phyloP scores from a whole-genome alignment of 2,329 filamentous ascomycete genomes.

The Fusarium sp. region DNA sequence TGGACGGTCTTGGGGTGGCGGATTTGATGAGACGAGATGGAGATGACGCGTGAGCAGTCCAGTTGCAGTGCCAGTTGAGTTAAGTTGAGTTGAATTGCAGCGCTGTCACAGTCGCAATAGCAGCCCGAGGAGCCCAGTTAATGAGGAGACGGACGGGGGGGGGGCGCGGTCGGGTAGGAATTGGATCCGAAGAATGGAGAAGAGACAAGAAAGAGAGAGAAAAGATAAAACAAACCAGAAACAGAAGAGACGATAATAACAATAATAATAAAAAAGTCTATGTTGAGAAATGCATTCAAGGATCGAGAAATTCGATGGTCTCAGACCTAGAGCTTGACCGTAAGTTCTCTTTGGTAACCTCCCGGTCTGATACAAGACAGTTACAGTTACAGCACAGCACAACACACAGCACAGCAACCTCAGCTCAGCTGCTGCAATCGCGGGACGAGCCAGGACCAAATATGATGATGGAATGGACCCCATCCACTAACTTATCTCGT shows the following conservation, averaged over 20 bases:
- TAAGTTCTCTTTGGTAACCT: constrained; percentile 10
- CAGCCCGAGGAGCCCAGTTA: background rate
- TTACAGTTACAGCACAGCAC: background rate
- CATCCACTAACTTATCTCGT: constrained; percentile 3
- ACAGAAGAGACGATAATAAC: background rate
- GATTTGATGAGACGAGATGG: constrained; percentile 30
- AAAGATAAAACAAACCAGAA: constrained; percentile 9
- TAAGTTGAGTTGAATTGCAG: background rate
- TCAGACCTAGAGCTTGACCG: constrained; percentile 31
- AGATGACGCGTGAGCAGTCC: constrained; percentile 34
- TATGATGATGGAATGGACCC: background rate
- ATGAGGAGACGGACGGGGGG: constrained; percentile 19
- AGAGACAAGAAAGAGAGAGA: background rate
- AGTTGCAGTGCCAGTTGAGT: background rate
- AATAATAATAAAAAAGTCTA: constrained; percentile 1
- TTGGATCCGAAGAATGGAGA: constrained; percentile 20
- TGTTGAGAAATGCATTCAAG: constrained; percentile 24
- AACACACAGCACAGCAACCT: background rate
- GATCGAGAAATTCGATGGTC: background rate
- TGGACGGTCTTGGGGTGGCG: constrained; percentile 22
- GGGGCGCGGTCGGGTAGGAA: constrained; percentile 22
- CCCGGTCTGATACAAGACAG: background rate
- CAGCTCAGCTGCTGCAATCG: constrained; percentile 2
- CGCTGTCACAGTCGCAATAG: constrained; percentile 9
- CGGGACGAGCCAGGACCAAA: background rate